These are phyloP conservation scores for Cucumis hystrix DNA, from an alignment of 306 rosid genomes.

Conservation along the genomic window DNA sequence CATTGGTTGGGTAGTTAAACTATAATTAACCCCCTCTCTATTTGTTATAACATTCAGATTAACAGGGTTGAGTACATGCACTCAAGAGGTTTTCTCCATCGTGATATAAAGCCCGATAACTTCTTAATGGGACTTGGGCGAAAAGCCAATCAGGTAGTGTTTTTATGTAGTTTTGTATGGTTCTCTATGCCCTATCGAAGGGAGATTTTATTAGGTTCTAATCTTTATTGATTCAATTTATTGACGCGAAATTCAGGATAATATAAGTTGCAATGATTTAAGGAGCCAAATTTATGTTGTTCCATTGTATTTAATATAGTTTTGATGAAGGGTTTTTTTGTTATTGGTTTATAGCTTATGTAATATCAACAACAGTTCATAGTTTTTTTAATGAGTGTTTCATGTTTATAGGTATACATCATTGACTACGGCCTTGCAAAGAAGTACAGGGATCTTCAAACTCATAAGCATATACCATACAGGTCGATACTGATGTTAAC, in stretches of 20 bases:
- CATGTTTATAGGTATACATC: constrained; percentile 53
- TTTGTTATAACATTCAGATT: constrained; percentile 44
- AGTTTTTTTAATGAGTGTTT: not conserved
- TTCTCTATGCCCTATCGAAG: not conserved
- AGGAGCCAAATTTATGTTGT: not conserved
- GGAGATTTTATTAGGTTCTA: not conserved
- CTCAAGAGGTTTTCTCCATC: constrained; percentile 97
- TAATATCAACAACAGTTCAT: not conserved
- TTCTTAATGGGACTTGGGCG: constrained; percentile 97
- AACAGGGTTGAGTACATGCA: constrained; percentile 99
- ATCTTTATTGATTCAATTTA: not conserved
- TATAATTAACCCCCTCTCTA: not conserved
- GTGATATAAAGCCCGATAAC: constrained; percentile 98
- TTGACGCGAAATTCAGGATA: not conserved
- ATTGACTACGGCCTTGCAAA: constrained; percentile 98
- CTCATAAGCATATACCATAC: constrained; percentile 96
- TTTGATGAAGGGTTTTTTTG: not conserved
- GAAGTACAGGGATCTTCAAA: constrained; percentile 93
- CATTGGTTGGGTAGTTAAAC: constrained; percentile 8
- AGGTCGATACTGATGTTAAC: constrained; percentile 30
- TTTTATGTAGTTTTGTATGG: not conserved
- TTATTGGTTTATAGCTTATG: not conserved
- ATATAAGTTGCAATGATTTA: not conserved
- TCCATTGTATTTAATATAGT: not conserved
- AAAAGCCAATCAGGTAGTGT: constrained; percentile 85